Evolutionary conservation across 2,329 filamentous ascomycete species (phyloP).

Genomic region (Nannizziopsis barbatae): DNA sequence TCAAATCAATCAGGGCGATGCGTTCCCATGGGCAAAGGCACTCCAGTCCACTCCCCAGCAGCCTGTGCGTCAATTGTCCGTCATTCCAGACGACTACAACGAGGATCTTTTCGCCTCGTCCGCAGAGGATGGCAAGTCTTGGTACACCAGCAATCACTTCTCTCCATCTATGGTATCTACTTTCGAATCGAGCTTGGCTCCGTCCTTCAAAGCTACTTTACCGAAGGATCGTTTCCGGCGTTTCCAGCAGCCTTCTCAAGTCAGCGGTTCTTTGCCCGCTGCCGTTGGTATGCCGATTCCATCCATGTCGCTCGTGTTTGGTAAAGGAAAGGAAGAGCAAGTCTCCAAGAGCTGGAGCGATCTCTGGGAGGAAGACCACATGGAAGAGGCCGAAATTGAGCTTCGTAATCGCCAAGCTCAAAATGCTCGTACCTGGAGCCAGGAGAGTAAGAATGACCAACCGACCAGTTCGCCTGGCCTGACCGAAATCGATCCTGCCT

Average conservation of each 20-base stretch:
- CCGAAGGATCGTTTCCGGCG: slow-evolving; percentile 36
- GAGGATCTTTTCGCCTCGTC: slow-evolving; percentile 81
- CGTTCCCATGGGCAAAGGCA: slow-evolving; percentile 92
- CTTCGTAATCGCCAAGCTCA: slow-evolving; percentile 50
- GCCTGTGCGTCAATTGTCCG: slow-evolving; percentile 69
- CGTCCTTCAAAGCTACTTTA: slow-evolving; percentile 65
- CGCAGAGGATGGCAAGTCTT: slow-evolving; percentile 52
- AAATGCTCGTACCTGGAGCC: slow-evolving; percentile 68
- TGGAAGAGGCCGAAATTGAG: slow-evolving; percentile 49
- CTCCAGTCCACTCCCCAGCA: slow-evolving; percentile 64
- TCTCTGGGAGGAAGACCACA: slow-evolving; percentile 90
- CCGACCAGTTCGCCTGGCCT: slow-evolving; percentile 41
- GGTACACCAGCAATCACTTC: slow-evolving; percentile 65
- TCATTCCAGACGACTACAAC: slow-evolving; percentile 66
- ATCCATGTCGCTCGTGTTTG: slow-evolving; percentile 69
- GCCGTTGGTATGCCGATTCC: slow-evolving; percentile 50
- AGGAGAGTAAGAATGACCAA: slow-evolving; percentile 52
- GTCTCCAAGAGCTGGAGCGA: slow-evolving; percentile 99
- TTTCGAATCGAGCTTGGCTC: slow-evolving; percentile 67
- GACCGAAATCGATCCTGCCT: slow-evolving; percentile 42
- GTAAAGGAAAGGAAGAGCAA: slow-evolving; percentile 56
- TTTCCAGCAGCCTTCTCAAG: slow-evolving; percentile 56
- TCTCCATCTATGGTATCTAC: slow-evolving; percentile 76
- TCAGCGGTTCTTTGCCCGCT: slow-evolving; percentile 63
- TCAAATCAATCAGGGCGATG: slow-evolving; percentile 59